Evolutionary conservation across 2,329 filamentous ascomycete species (phyloP), one percentile per base, ranked within the genome.

Genomic region (Exserohilum turcica): DNA sequence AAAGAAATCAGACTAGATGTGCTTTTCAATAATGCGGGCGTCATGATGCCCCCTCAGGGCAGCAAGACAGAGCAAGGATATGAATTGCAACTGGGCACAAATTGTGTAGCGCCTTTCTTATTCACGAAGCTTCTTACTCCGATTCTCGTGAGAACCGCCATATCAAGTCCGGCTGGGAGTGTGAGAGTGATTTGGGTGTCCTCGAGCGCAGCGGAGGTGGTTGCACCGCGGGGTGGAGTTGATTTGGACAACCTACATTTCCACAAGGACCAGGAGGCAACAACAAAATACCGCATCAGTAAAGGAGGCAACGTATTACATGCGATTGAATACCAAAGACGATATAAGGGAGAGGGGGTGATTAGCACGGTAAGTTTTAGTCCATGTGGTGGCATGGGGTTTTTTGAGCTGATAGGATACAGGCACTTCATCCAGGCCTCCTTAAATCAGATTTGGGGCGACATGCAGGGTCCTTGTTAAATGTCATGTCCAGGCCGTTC

Each of bases 1-100:
- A 68, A 71, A 8, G 78, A 81, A 53, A 60, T 64, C 8, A 61
- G 69, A 3, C 72, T 81, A 1, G 73, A 81, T 46, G 73, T 81
- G 5, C 66, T 82, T 6, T 64, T 58, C 31, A 73, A 73, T 37
- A 74, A 74, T 43, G 70, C 70, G 2, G 75, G 73, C 36, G 64
- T 77, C 33, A 69, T 69, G 45, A 54, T 66, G 2, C 62, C 68
- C 0, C 70, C 72, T 0, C 39, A 45, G 2, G 73, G 70, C 0
- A 55, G 42, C 7, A 55, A 49, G 13, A 67, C 61, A 1, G 60
- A 59, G 27, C 65, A 71, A 31, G 64, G 61, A 10, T 56, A 64
- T 48, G 67, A 72, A 21, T 28, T 63, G 6, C 71, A 76, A 45
- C 59, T 79, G 6, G 77, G 70, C 10, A 76, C 72, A 6, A 77